Evolutionary conservation across 495 filamentous ascomycete genomes (phyloP).

Genomic region (Paragyromitra xinjiangensis): DNA sequence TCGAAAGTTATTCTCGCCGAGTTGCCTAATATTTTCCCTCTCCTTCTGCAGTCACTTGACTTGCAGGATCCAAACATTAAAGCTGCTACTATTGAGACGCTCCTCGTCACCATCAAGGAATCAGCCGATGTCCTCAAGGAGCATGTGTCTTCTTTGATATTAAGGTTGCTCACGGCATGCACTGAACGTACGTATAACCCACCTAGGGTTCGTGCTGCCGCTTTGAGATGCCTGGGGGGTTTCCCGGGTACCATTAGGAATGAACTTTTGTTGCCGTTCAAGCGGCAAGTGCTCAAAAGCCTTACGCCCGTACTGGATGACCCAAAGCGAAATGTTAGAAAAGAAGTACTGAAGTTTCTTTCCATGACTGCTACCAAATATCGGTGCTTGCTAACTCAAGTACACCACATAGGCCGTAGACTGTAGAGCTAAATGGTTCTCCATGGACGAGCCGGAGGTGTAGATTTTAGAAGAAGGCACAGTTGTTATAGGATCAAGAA

Average conservation of each 20-base stretch:
- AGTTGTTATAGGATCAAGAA: too few relatives aligned
- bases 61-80: constrained; percentile 68
- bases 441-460: constrained; percentile 70
- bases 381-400: constrained; percentile 8
- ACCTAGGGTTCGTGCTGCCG: constrained; percentile 63
- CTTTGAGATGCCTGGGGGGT: constrained; percentile 67
- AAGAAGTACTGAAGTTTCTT: constrained; percentile 57
- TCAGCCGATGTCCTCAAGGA: constrained; percentile 67
- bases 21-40: constrained; percentile 68
- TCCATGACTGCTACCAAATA: neutral
- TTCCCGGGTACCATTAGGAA: constrained; percentile 63
- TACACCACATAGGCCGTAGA: constrained; percentile 66
- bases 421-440: constrained; percentile 72
- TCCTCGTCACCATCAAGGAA: constrained; percentile 69
- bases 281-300: constrained; percentile 65
- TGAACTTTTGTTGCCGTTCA: constrained; percentile 68
- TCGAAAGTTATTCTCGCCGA: constrained; percentile 69
- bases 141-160: constrained; percentile 69
- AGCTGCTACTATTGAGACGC: constrained; percentile 69
- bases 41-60: constrained; percentile 77
- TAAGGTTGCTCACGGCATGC: constrained; percentile 65
- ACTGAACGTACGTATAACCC: constrained; percentile 49
- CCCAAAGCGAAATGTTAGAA: constrained; percentile 71
- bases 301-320: constrained; percentile 71
- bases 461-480: constrained; percentile 8